Conservation (phyloP, 495 filamentous ascomycete genomes). For the Hypoxylon fuscum region DNA sequence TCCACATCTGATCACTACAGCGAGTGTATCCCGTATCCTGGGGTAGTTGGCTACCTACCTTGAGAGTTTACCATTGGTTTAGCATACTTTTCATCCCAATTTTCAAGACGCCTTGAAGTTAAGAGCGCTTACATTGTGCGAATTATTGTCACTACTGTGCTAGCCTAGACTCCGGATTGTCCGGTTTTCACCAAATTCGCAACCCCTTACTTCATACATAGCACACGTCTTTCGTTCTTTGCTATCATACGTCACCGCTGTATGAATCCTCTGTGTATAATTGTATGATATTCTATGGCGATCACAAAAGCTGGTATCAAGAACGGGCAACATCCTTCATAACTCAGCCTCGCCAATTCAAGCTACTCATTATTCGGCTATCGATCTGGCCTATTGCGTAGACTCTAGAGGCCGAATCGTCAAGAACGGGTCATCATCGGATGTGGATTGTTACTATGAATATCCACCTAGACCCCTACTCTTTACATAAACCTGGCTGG, state of each 20-base stretch:
- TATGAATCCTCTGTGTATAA: background rate
- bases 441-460: slow-evolving; percentile 37
- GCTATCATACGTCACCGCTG: slow-evolving; percentile 24
- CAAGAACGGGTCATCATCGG: slow-evolving; percentile 26
- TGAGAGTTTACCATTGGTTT: slow-evolving; percentile 19
- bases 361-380: slow-evolving; percentile 28
- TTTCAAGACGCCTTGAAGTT: background rate
- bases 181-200: too few relatives aligned
- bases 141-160: background rate
- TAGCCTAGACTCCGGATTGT: slow-evolving; percentile 1
- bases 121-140: background rate
- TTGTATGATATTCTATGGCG: background rate
- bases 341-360: slow-evolving; percentile 31
- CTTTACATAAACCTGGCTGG: slow-evolving; percentile 9
- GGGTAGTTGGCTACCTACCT: too few relatives aligned
- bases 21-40: too few relatives aligned
- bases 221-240: background rate
- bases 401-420: slow-evolving; percentile 13
- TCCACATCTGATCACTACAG: slow-evolving; percentile 19
- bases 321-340: slow-evolving; percentile 27
- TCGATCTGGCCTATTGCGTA: slow-evolving; percentile 36
- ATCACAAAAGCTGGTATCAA: too few relatives aligned
- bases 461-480: slow-evolving; percentile 34
- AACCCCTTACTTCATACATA: slow-evolving; percentile 19
- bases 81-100: slow-evolving; percentile 6